A percentile compares a stretch with the other conserved stretches of the same genome.
These are phyloP conservation scores for Phoma sp. DNA, from an alignment of 2,329 filamentous ascomycete species.

Conservation along the genomic window DNA sequence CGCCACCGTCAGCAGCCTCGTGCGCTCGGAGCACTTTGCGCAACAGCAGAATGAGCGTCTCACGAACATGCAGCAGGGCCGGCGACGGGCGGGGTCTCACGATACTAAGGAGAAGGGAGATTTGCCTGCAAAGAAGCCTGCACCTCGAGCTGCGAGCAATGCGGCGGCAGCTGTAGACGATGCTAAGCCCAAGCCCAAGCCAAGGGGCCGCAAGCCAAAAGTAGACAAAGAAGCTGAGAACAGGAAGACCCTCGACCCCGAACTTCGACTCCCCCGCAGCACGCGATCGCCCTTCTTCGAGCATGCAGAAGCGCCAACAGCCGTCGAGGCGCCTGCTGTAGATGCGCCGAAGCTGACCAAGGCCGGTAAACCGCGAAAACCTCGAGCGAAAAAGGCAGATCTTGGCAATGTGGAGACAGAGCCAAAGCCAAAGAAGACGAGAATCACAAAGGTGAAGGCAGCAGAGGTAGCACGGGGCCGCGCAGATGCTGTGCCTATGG, in stretches of 20 bases:
- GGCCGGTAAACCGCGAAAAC: conserved; percentile 36
- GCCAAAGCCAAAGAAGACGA: conserved; percentile 33
- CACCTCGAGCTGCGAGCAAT: conserved; percentile 23
- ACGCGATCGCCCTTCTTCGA: conserved; percentile 33
- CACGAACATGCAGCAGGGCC: conserved; percentile 9
- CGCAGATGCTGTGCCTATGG: conserved; percentile 25
- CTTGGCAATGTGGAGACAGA: conserved; percentile 17
- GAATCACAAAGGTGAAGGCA: conserved; percentile 32
- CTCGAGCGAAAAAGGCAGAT: conserved; percentile 38
- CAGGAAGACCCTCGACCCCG: conserved; percentile 17
- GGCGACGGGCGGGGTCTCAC: conserved; percentile 6
- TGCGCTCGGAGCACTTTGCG: conserved; percentile 38
- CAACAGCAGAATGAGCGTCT: conserved; percentile 23
- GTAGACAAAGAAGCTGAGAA: conserved; percentile 20
- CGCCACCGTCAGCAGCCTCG: conserved; percentile 41
- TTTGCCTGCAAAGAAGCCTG: conserved; percentile 21
- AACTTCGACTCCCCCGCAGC: conserved; percentile 20
- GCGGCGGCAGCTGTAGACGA: conserved; percentile 12
- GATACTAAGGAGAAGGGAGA: background rate
- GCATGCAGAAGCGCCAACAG: conserved; percentile 3
- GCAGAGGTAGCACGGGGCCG: conserved; percentile 19
- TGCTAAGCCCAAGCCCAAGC: conserved; percentile 31
- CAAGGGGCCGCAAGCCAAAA: conserved; percentile 34
- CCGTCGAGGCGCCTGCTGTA: conserved; percentile 5
- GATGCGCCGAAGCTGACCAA: conserved; percentile 26